phyloP scores from a whole-genome alignment of 257 asterid species.

The Solanum paucissectum region DNA sequence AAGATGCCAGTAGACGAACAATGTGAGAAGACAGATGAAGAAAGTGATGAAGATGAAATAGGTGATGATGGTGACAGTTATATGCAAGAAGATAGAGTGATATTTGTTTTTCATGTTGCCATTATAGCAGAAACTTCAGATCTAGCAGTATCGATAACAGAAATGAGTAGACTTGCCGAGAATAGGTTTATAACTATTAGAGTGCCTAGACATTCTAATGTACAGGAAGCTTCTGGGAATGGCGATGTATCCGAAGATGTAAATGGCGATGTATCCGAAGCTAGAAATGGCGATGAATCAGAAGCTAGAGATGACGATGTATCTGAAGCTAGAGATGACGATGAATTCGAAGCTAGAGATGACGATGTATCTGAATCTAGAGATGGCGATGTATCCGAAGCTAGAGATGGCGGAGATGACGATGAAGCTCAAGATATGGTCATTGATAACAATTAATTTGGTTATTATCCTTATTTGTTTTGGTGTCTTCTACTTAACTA shows the following conservation, averaged over 20 bases:
- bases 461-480: background rate
- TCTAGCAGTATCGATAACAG: background rate
- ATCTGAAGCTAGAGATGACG: background rate
- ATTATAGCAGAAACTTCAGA: background rate
- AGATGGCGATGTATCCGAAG: too few species aligned
- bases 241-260: too few species aligned
- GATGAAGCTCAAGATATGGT: background rate
- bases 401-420: background rate
- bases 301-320: background rate
- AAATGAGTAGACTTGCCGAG: background rate
- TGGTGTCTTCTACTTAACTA: background rate
- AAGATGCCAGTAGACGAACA: slow-evolving; percentile 15
- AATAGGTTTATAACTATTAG: background rate
- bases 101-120: background rate
- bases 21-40: background rate
- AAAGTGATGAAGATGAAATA: background rate
- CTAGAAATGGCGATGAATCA: too few species aligned
- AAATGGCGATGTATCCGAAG: too few species aligned
- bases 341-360: background rate
- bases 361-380: too few species aligned
- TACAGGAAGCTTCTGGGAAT: too few species aligned
- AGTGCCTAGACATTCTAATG: too few species aligned
- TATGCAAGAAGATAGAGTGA: background rate
- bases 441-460: background rate
- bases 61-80: background rate